Conservation (phyloP, 2,329 filamentous ascomycete species). For the Fusarium buxicola region DNA sequence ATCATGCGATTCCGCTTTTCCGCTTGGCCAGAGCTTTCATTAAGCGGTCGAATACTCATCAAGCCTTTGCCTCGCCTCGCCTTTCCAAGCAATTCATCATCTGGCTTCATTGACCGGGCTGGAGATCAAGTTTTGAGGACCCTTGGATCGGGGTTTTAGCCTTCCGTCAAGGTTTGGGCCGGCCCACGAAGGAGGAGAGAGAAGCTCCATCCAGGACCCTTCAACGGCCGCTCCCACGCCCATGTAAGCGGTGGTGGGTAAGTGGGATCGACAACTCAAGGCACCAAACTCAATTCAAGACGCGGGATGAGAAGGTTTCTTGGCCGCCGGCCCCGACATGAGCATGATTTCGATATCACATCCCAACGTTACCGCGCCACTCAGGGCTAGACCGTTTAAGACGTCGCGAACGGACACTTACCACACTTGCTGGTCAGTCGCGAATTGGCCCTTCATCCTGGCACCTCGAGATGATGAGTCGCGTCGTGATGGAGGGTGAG, state of each 20-base stretch:
- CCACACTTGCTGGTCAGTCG: constrained; percentile 6
- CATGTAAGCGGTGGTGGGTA: constrained; percentile 30
- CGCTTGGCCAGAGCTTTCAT: neutral
- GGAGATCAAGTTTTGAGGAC: constrained; percentile 8
- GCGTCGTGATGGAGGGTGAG: constrained; percentile 28
- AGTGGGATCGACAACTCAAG: constrained; percentile 23
- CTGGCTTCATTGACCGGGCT: constrained; percentile 2
- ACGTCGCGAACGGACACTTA: constrained; percentile 16
- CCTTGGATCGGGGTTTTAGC: constrained; percentile 31
- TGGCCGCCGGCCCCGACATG: constrained; percentile 25
- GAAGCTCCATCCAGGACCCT: constrained; percentile 28
- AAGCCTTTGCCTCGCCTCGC: constrained; percentile 6
- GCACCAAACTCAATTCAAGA: constrained; percentile 37
- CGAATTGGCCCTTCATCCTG: constrained; percentile 21
- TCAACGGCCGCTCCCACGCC: constrained; percentile 32
- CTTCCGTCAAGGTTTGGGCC: constrained; percentile 37
- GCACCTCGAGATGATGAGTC: constrained; percentile 29
- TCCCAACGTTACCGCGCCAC: constrained; percentile 18
- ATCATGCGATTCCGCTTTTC: constrained; percentile 23
- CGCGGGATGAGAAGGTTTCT: constrained; percentile 17
- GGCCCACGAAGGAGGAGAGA: constrained; percentile 28
- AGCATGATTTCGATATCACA: constrained; percentile 26
- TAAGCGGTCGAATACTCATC: constrained; percentile 3
- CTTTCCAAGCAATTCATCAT: constrained; percentile 15
- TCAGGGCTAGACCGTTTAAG: constrained; percentile 28